Conservation (phyloP, 1,284 basidiomycete species). For the Ganoderma leucocontextum region DNA sequence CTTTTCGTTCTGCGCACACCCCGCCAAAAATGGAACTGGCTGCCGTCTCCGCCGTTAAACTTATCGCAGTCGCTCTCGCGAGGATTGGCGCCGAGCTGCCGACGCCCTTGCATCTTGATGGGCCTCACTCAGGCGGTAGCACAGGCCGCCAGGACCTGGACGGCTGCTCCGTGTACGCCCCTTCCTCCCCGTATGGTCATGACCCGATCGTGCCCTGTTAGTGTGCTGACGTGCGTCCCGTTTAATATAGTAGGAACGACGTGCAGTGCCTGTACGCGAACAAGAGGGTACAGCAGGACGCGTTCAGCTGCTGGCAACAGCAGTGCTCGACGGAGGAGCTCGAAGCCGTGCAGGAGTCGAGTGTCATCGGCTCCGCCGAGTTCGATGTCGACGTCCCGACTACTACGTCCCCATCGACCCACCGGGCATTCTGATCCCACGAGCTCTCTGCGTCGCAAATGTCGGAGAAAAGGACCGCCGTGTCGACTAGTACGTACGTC, state of each 20-base stretch:
- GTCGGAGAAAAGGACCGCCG: neutral
- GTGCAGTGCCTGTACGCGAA: conserved; percentile 11
- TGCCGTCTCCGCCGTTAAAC: neutral
- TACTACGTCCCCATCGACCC: too few relatives aligned
- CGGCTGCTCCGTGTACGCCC: conserved; percentile 8
- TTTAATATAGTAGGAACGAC: neutral
- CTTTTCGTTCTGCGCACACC: too few relatives aligned
- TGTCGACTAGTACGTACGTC: neutral
- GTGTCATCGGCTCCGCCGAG: neutral
- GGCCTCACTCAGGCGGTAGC: neutral
- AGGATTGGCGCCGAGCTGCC: conserved; percentile 1
- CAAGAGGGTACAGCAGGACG: conserved; percentile 9
- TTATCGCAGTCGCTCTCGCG: neutral
- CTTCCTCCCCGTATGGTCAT: too few relatives aligned
- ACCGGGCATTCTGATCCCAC: too few relatives aligned
- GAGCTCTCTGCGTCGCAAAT: neutral
- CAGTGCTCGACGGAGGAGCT: conserved; percentile 6
- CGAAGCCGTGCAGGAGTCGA: neutral
- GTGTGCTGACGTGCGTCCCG: neutral
- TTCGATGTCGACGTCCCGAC: neutral
- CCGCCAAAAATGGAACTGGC: neutral
- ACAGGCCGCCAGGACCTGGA: neutral
- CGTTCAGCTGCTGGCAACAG: conserved; percentile 1
- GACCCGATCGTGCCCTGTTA: too few relatives aligned
- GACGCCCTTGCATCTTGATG: neutral